Percentiles rank a stretch among this genome's conserved stretches.
phyloP scores from a whole-genome alignment of 371 early-diverging fungal species.

The Phascolomyces articulosus region DNA sequence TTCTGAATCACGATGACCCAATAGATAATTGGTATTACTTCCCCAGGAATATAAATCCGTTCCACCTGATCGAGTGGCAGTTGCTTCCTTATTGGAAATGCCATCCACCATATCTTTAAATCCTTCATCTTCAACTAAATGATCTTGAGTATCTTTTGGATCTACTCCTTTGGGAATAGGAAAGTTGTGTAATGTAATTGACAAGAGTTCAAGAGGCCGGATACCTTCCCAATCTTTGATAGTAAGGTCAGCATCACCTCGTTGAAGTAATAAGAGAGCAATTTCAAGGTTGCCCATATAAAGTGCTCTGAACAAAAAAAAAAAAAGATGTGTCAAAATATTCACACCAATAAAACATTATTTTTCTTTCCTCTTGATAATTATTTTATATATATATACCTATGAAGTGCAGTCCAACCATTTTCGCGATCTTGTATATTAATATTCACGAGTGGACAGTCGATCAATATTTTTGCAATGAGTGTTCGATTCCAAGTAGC shows the following conservation, averaged over 20 bases:
- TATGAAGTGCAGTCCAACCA: conserved; percentile 77
- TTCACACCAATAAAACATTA: not conserved
- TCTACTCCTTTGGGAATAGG: not conserved
- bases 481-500: conserved; percentile 45
- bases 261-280: conserved; percentile 54
- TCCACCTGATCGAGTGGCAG: conserved; percentile 30
- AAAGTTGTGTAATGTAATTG: conserved; percentile 15
- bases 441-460: conserved; percentile 56
- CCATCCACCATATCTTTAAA: not conserved
- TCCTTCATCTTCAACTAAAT: not conserved
- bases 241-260: conserved; percentile 57
- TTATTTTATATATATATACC: conserved; percentile 27
- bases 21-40: conserved; percentile 68
- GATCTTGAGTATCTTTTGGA: not conserved
- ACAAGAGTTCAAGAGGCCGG: conserved; percentile 32
- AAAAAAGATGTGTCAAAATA: not conserved
- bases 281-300: conserved; percentile 67
- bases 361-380: too few relatives aligned
- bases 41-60: conserved; percentile 81
- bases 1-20: conserved; percentile 72
- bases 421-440: conserved; percentile 70
- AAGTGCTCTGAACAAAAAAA: conserved; percentile 45
- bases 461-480: conserved; percentile 45
- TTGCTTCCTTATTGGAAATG: not conserved
- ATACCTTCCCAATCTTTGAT: conserved; percentile 50